Conservation (phyloP, 2,329 filamentous ascomycete genomes). For the Penicillium sp. region DNA sequence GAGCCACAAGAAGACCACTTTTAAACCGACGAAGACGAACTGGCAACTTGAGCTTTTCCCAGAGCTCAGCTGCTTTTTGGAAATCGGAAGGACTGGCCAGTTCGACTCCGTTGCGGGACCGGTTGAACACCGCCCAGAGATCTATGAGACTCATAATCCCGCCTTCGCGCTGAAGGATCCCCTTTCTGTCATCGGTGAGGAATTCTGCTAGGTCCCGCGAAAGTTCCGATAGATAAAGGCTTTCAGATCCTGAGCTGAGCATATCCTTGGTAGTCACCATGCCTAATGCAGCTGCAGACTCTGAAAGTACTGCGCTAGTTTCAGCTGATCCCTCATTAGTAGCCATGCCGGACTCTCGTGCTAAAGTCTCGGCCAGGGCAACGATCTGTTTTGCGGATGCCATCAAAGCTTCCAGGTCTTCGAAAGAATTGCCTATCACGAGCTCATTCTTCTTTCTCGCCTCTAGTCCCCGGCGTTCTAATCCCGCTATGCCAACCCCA, state of each 20-base stretch:
- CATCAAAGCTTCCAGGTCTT: slow-evolving; percentile 95
- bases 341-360: slow-evolving; percentile 63
- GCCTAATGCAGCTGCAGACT: slow-evolving; percentile 80
- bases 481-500: slow-evolving; percentile 83
- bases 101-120: slow-evolving; percentile 88
- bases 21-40: slow-evolving; percentile 86
- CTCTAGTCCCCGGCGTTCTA: slow-evolving; percentile 82
- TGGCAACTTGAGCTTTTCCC: slow-evolving; percentile 84
- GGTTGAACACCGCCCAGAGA: slow-evolving; percentile 92
- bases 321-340: slow-evolving; percentile 65
- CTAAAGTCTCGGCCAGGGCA: slow-evolving; percentile 85
- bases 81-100: slow-evolving; percentile 90
- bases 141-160: slow-evolving; percentile 90
- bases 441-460: slow-evolving; percentile 89
- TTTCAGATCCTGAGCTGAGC: slow-evolving; percentile 76
- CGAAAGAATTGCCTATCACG: slow-evolving; percentile 90
- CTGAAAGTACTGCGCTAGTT: slow-evolving; percentile 72
- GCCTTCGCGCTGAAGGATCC: slow-evolving; percentile 75
- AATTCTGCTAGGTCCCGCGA: slow-evolving; percentile 85
- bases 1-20: slow-evolving; percentile 91
- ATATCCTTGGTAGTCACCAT: slow-evolving; percentile 95
- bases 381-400: slow-evolving; percentile 96
- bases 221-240: slow-evolving; percentile 84
- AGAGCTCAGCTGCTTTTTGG: slow-evolving; percentile 81
- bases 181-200: slow-evolving; percentile 78